These are phyloP conservation scores for Linanthus parryae DNA, from an alignment of 148 eudicot species.

Conservation along the genomic window DNA sequence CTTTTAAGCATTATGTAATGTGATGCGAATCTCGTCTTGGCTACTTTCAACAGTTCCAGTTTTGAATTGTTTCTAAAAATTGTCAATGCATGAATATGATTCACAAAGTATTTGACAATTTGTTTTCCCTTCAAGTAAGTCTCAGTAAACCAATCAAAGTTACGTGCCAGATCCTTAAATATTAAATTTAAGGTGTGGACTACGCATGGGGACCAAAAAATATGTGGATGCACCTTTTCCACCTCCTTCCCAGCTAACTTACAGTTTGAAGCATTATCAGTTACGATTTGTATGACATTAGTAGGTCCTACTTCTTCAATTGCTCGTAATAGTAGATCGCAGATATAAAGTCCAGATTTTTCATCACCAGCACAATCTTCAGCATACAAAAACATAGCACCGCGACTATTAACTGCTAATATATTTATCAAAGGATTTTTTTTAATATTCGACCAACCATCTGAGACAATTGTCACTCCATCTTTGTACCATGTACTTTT, in stretches of 20 bases:
- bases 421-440: not conserved
- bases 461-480: not conserved
- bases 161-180: constrained; percentile 5
- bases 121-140: constrained; percentile 1
- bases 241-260: not conserved
- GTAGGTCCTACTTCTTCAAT: not conserved
- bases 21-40: constrained; percentile 21
- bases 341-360: not conserved
- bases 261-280: not conserved
- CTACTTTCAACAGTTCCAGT: constrained; percentile 17
- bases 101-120: constrained; percentile 9
- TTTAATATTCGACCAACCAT: constrained; percentile 11
- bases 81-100: constrained; percentile 9
- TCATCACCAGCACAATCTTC: not conserved
- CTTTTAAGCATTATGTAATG: constrained; percentile 11
- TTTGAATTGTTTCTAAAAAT: constrained; percentile 9
- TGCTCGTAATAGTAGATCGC: not conserved
- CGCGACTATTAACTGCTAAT: not conserved
- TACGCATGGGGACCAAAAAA: not conserved
- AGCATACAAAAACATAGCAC: not conserved
- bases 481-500: not conserved
- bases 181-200: constrained; percentile 4
- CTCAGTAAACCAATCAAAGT: not conserved
- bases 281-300: not conserved
- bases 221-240: not conserved